Base-by-base conservation (phyloP, 1,139 yeast genomes). In the Saccharomyces hybrid region DNA sequence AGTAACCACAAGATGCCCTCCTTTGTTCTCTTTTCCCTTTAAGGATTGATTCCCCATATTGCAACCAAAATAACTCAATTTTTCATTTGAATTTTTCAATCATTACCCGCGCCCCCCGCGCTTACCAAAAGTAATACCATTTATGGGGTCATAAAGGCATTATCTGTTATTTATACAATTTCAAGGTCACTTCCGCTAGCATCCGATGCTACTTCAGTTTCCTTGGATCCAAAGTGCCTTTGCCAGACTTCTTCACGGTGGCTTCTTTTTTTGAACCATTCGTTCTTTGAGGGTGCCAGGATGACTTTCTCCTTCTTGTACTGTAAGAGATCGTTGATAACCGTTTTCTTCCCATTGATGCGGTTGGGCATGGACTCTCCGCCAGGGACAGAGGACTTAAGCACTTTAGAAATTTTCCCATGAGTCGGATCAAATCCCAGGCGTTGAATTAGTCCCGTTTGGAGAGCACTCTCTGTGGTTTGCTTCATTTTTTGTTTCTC, bases 391-490 rank as follows among this genome's bases (percentile, higher is more conserved):
- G 48, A 42, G n/a, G 27, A 29, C 34, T 24, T 58, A 56, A 58
- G 54, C 26, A 57, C 69, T 47, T 54, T 58, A 42, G 55, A 66
- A 53, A 59, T 60, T 51, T 62, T 60, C 16, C 71, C 70, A 34
- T 60, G 56, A 0, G 81, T 77, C 1, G 84, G 84, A 64, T 80
- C 83, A 62, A 77, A 80, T 1, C 85, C 84, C 42, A 80, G 68
- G 32, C 71, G 69, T 24, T 71, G 70, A 26, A 80, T 64, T 55
- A 77, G 69, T 5, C 73, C 71, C 51, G 71, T 67, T 14, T 75
- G 70, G 55, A 76, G 72, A 3, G 78, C 76, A 11, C 68, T 66
- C 50, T 66, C 65, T 21, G 73, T 62, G 44, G 70, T 58, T 47
- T 52, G 47, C 2, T 52, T 32, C n/a, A 48, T 51, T 26, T 54